Evolutionary conservation across 179 eudicot species (phyloP).

Genomic region (Beta macrorhiza): DNA sequence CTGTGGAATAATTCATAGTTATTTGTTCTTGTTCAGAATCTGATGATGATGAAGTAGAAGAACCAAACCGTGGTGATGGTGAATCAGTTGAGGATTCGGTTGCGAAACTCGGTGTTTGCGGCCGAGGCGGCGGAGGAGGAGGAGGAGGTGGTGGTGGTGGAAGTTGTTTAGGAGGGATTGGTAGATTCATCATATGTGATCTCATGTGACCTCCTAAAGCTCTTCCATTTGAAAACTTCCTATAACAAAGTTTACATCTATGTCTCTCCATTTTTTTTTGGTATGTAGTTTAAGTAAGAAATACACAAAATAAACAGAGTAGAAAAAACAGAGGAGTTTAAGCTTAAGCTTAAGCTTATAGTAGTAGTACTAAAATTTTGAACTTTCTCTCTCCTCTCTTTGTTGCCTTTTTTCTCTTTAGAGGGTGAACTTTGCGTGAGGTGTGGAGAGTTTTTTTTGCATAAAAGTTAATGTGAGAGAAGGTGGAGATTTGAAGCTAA

Average conservation of each 20-base stretch:
- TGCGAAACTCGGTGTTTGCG: constrained; percentile 8
- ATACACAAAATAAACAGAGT: constrained; percentile 7
- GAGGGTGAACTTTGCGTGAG: constrained; percentile 46
- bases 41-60: constrained; percentile 16
- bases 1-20: no score
- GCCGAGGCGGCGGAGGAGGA: neutral
- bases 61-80: constrained; percentile 17
- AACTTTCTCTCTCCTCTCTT: neutral
- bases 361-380: constrained; percentile 1
- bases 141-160: neutral
- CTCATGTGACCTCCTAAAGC: constrained; percentile 90
- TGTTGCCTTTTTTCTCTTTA: neutral
- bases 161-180: constrained; percentile 21
- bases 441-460: constrained; percentile 18
- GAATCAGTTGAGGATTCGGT: constrained; percentile 23
- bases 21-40: constrained; percentile 36
- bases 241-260: constrained; percentile 63
- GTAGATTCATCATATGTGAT: constrained; percentile 60
- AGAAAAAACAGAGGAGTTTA: constrained; percentile 11
- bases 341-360: neutral
- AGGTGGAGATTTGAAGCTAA: constrained; percentile 35
- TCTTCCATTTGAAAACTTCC: constrained; percentile 61
- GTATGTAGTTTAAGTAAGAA: neutral
- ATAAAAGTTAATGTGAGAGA: constrained; percentile 11
- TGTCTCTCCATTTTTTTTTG: constrained; percentile 44